Evolutionary conservation across 176 grass and related monocot genomes (phyloP).

Genomic region (Urochloa ruziziensis): DNA sequence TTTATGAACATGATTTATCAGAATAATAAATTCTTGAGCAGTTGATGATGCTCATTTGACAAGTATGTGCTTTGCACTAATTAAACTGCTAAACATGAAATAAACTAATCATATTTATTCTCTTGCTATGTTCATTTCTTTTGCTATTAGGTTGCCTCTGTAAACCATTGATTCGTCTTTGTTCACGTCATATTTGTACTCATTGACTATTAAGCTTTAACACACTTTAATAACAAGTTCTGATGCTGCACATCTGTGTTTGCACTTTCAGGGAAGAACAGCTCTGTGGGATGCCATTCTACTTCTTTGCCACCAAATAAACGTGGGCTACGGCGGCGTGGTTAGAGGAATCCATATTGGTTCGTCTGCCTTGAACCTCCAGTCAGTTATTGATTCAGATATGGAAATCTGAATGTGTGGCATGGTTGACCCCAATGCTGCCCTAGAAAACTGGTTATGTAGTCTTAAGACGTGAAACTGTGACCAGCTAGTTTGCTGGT

Average conservation of each 20-base stretch:
- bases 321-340: constrained; percentile 67
- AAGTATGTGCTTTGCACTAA: neutral
- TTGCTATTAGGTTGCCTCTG: neutral
- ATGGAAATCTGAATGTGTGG: constrained; percentile 44
- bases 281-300: constrained; percentile 96
- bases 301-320: constrained; percentile 89
- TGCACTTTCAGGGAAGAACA: constrained; percentile 79
- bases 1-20: constrained; percentile 3
- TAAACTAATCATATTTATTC: neutral
- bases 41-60: neutral
- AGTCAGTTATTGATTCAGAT: constrained; percentile 71
- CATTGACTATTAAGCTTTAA: neutral
- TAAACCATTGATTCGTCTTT: neutral
- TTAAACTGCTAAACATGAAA: neutral
- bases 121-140: neutral
- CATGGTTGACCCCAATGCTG: neutral
- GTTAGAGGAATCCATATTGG: constrained; percentile 87
- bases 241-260: constrained; percentile 1
- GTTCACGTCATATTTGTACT: neutral
- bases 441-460: neutral
- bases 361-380: constrained; percentile 77
- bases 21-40: neutral
- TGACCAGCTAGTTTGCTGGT: constrained; percentile 1
- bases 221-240: neutral
- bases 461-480: neutral